Percentiles rank a stretch among this genome's conserved stretches.
phyloP scores from a whole-genome alignment of 352 stramenopile species.

The Globisporangium abappressorium region DNA sequence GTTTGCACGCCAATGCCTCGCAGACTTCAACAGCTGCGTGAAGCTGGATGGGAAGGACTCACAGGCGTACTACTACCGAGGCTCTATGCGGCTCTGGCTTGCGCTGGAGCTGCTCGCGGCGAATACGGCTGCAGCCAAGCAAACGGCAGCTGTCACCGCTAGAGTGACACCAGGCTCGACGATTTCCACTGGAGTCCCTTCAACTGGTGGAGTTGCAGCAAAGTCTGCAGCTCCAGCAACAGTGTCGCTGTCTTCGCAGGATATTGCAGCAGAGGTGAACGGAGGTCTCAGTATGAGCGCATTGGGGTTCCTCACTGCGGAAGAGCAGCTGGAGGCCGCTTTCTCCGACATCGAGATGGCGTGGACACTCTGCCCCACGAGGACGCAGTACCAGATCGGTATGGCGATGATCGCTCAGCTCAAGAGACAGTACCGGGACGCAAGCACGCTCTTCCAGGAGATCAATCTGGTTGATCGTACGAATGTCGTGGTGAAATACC shows the following conservation, averaged over 20 bases:
- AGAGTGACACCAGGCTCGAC: not conserved
- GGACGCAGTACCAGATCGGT: slow-evolving; percentile 51
- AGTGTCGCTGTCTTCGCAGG: not conserved
- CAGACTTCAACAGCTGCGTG: slow-evolving; percentile 71
- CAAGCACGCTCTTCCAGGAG: slow-evolving; percentile 38
- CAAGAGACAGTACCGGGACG: slow-evolving; percentile 39
- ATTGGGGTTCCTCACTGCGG: slow-evolving; percentile 19
- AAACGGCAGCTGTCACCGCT: not conserved
- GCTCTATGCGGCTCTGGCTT: slow-evolving; percentile 60
- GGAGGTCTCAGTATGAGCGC: slow-evolving; percentile 11
- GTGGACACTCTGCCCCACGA: slow-evolving; percentile 44
- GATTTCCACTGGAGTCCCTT: not conserved
- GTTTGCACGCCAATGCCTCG: slow-evolving; percentile 52
- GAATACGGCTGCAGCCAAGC: not conserved
- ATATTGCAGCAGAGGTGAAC: slow-evolving; percentile 16
- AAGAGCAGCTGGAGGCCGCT: slow-evolving; percentile 66
- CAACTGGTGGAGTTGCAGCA: not conserved
- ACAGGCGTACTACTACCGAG: slow-evolving; percentile 75
- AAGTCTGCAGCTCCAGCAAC: not conserved
- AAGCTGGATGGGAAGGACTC: slow-evolving; percentile 72
- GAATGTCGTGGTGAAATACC: slow-evolving; percentile 59
- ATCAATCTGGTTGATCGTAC: slow-evolving; percentile 25
- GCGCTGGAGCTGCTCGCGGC: slow-evolving; percentile 40
- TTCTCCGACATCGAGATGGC: slow-evolving; percentile 81
- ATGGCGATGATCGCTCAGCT: slow-evolving; percentile 81